A percentile compares a stretch with the other conserved stretches of the same genome.
Evolutionary conservation across 1,284 basidiomycete species (phyloP).

Genomic region (Tilletia caries): DNA sequence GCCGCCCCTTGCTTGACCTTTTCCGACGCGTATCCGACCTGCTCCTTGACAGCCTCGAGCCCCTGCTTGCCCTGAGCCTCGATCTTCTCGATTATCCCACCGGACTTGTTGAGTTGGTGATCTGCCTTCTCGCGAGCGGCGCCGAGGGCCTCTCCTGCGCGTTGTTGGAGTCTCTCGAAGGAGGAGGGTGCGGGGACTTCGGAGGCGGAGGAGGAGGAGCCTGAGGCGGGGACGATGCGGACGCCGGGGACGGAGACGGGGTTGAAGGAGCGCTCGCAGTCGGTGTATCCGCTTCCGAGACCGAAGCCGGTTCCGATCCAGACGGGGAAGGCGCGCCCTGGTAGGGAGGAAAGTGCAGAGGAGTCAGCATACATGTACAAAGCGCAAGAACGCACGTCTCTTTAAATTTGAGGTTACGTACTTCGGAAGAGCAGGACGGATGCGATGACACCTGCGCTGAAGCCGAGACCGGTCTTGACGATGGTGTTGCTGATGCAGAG

Average conservation of each 20-base stretch:
- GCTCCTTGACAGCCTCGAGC: conserved; percentile 8
- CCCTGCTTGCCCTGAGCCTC: conserved; percentile 25
- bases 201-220: conserved; percentile 52
- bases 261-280: conserved; percentile 95
- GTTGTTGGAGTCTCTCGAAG: conserved; percentile 44
- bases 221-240: conserved; percentile 64
- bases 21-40: conserved; percentile 17
- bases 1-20: conserved; percentile 37
- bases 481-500: conserved; percentile 58
- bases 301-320: conserved; percentile 88
- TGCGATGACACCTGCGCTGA: conserved; percentile 86
- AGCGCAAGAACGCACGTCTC: conserved; percentile 14
- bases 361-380: conserved; percentile 17
- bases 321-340: conserved; percentile 95
- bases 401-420: conserved; percentile 63
- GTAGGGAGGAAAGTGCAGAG: conserved; percentile 20
- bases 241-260: conserved; percentile 86
- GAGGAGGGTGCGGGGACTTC: conserved; percentile 31
- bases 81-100: conserved; percentile 27
- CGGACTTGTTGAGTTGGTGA: conserved; percentile 29
- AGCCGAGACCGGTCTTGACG: conserved; percentile 79
- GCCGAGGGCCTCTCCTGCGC: conserved; percentile 45
- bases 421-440: conserved; percentile 92
- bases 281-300: conserved; percentile 75
- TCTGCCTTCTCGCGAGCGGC: conserved; percentile 35